These are phyloP conservation scores for Nakazawaea wyomingensis DNA, from an alignment of 805 yeast species.

Conservation along the genomic window DNA sequence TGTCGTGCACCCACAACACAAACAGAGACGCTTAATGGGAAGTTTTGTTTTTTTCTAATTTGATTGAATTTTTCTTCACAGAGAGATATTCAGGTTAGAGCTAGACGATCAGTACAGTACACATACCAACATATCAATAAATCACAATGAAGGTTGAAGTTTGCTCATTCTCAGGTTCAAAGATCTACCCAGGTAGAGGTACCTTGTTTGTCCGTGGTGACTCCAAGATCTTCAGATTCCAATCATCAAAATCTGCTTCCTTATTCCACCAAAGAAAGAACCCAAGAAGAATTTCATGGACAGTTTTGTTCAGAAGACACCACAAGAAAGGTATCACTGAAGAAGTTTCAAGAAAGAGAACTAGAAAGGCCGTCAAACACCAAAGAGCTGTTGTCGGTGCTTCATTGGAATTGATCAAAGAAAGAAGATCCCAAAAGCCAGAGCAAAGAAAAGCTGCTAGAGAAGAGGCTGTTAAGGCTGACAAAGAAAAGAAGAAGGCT, in stretches of 20 bases:
- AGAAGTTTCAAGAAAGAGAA: conserved; percentile 95
- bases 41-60: background rate
- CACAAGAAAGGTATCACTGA: conserved; percentile 99
- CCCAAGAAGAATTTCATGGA: conserved; percentile 99
- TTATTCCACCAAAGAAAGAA: conserved; percentile 99
- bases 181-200: conserved; percentile 99
- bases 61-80: conserved; percentile 2
- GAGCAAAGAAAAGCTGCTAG: conserved; percentile 98
- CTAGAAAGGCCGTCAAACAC: conserved; percentile 96
- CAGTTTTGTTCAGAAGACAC: conserved; percentile 98
- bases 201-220: conserved; percentile 99
- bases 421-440: conserved; percentile 94
- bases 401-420: conserved; percentile 95
- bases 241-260: conserved; percentile 94
- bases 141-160: conserved; percentile 94
- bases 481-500: conserved; percentile 86
- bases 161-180: conserved; percentile 98
- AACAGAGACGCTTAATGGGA: background rate
- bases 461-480: conserved; percentile 79
- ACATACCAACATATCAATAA: background rate
- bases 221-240: conserved; percentile 99
- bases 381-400: conserved; percentile 99
- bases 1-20: background rate
- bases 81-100: too few species aligned
- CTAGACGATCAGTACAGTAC: background rate